Percentiles rank a stretch among this genome's conserved stretches.
Evolutionary conservation across 176 grass and related monocot species (phyloP).

Genomic region (Microstegium vimineum): DNA sequence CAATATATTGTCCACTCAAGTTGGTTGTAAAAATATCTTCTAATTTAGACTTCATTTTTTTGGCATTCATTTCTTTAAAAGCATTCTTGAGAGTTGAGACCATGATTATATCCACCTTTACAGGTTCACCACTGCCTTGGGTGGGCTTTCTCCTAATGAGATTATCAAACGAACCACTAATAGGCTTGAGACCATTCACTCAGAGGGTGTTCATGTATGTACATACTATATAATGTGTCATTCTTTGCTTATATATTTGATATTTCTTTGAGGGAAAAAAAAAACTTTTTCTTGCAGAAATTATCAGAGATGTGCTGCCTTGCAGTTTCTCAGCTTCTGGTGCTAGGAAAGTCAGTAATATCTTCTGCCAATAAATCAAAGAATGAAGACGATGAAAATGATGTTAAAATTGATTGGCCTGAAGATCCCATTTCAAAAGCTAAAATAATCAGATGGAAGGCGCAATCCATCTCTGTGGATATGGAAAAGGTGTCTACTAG

Average conservation of each 20-base stretch:
- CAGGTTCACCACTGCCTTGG: slow-evolving; percentile 74
- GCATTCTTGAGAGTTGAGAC: background rate
- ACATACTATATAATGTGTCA: slow-evolving; percentile 18
- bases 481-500: slow-evolving; percentile 74
- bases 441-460: slow-evolving; percentile 87
- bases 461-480: slow-evolving; percentile 66
- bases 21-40: background rate
- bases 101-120: background rate
- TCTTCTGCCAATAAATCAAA: slow-evolving; percentile 61
- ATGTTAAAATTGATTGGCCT: slow-evolving; percentile 80
- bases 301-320: slow-evolving; percentile 90
- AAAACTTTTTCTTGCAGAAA: slow-evolving; percentile 49
- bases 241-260: slow-evolving; percentile 18
- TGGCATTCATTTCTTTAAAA: background rate
- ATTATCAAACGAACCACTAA: slow-evolving; percentile 82
- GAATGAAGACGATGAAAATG: slow-evolving; percentile 52
- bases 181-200: slow-evolving; percentile 91
- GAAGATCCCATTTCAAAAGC: slow-evolving; percentile 83
- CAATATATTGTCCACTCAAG: background rate
- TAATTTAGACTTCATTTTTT: background rate
- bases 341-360: slow-evolving; percentile 84
- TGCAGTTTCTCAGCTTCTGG: slow-evolving; percentile 84
- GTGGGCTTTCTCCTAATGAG: slow-evolving; percentile 81
- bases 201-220: slow-evolving; percentile 93
- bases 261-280: slow-evolving; percentile 15